These are phyloP conservation scores for Tilletia indica DNA, from an alignment of 1,284 basidiomycete species.

Conservation along the genomic window DNA sequence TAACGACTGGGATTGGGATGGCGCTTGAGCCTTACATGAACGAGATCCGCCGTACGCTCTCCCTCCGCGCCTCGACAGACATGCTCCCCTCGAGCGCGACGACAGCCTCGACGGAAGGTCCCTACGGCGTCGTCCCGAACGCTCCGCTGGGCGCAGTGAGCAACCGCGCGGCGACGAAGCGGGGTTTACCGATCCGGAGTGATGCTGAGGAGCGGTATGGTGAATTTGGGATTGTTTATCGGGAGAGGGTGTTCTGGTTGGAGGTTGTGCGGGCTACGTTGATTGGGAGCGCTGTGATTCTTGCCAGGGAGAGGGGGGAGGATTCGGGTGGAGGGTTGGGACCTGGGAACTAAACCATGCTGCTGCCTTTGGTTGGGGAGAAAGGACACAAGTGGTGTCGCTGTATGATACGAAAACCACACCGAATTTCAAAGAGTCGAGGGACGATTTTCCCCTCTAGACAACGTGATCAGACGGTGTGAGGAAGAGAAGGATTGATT, in stretches of 20 bases:
- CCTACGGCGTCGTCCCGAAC: neutral
- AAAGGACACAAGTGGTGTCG: too few species aligned
- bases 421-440: too few species aligned
- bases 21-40: neutral
- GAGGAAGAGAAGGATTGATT: too few species aligned
- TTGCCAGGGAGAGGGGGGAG: neutral
- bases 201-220: neutral
- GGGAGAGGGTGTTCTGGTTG: neutral
- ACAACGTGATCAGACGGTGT: too few species aligned
- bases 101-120: neutral
- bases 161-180: neutral
- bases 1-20: neutral
- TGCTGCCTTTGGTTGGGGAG: too few species aligned
- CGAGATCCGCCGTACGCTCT: neutral
- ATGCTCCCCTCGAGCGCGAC: neutral
- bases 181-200: neutral
- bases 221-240: neutral
- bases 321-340: too few species aligned
- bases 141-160: neutral
- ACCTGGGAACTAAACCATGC: too few species aligned
- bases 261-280: conserved; percentile 10
- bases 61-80: neutral
- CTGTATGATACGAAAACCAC: too few species aligned
- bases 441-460: too few species aligned
- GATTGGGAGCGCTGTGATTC: neutral